Evolutionary conservation across 352 stramenopile species (phyloP).

Genomic region (Pythium volutum): DNA sequence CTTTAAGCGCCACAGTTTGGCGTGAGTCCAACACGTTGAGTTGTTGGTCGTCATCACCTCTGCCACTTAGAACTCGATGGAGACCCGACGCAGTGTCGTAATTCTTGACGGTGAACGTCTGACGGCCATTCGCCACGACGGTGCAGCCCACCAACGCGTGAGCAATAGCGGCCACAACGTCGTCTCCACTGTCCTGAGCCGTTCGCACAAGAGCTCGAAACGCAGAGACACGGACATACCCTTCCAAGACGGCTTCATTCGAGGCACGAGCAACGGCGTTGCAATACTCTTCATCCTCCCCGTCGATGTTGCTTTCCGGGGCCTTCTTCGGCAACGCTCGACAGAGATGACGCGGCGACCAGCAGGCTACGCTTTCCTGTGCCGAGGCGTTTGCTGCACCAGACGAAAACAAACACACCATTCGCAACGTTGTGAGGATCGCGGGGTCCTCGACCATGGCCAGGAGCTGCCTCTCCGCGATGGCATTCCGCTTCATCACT

Average conservation of each 20-base stretch:
- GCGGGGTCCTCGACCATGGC: conserved; percentile 32
- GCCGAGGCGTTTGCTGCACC: conserved; percentile 24
- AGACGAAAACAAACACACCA: conserved; percentile 60
- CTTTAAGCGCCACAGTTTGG: background rate
- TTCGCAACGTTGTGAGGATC: conserved; percentile 36
- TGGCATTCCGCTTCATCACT: conserved; percentile 58
- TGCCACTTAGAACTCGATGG: background rate
- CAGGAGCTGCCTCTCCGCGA: conserved; percentile 52
- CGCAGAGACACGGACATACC: background rate
- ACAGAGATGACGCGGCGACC: conserved; percentile 75
- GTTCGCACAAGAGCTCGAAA: conserved; percentile 11
- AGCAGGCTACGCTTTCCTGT: conserved; percentile 59
- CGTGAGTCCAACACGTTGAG: background rate
- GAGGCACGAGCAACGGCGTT: background rate
- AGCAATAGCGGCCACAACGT: conserved; percentile 9
- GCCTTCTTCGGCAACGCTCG: conserved; percentile 33
- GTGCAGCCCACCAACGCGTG: conserved; percentile 10
- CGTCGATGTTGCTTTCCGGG: background rate
- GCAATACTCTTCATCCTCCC: conserved; percentile 6
- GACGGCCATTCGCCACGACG: background rate
- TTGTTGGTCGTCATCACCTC: conserved; percentile 4
- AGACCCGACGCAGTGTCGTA: conserved; percentile 1
- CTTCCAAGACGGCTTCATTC: conserved; percentile 1
- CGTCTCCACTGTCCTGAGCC: background rate
- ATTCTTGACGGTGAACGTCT: conserved; percentile 1